phyloP scores from a whole-genome alignment of 2,329 filamentous ascomycete genomes.

The Clonostachys rosea region DNA sequence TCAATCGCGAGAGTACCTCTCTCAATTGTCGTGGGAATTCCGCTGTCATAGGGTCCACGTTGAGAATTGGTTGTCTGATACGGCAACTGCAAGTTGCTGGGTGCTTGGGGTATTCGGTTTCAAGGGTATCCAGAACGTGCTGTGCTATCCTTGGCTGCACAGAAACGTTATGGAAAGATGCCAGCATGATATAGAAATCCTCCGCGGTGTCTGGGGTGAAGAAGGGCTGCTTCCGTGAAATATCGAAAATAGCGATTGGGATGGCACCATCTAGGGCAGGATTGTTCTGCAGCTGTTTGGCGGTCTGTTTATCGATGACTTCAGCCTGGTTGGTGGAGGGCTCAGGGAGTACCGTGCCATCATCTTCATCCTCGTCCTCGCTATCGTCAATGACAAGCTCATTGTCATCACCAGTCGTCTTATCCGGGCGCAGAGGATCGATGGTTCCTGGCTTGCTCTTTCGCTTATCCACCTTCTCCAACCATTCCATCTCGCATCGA shows the following conservation, averaged over 20 bases:
- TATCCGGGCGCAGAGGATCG: slow-evolving; percentile 37
- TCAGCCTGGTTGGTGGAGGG: slow-evolving; percentile 29
- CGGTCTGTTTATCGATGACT: slow-evolving; percentile 40
- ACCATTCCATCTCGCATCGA: slow-evolving; percentile 87
- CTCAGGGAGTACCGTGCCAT: slow-evolving; percentile 38
- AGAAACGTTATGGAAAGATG: slow-evolving; percentile 61
- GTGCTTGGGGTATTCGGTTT: slow-evolving; percentile 52
- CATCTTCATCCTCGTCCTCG: slow-evolving; percentile 34
- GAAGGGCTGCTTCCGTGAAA: slow-evolving; percentile 73
- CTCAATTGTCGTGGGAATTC: slow-evolving; percentile 71
- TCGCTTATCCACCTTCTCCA: slow-evolving; percentile 68
- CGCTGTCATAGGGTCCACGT: slow-evolving; percentile 56
- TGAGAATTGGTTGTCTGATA: slow-evolving; percentile 66
- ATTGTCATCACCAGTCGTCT: slow-evolving; percentile 39
- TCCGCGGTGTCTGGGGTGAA: slow-evolving; percentile 62
- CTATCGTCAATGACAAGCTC: slow-evolving; percentile 37
- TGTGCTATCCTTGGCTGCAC: slow-evolving; percentile 63
- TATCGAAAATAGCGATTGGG: slow-evolving; percentile 85
- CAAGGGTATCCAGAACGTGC: slow-evolving; percentile 67
- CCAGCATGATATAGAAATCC: slow-evolving; percentile 77
- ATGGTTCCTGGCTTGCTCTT: slow-evolving; percentile 51
- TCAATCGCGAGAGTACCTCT: slow-evolving; percentile 59
- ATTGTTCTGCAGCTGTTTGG: slow-evolving; percentile 59
- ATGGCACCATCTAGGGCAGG: slow-evolving; percentile 91
- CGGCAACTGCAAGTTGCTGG: slow-evolving; percentile 65